Conservation (phyloP, 139 green algal genomes). For the Medakamo hakoo region DNA sequence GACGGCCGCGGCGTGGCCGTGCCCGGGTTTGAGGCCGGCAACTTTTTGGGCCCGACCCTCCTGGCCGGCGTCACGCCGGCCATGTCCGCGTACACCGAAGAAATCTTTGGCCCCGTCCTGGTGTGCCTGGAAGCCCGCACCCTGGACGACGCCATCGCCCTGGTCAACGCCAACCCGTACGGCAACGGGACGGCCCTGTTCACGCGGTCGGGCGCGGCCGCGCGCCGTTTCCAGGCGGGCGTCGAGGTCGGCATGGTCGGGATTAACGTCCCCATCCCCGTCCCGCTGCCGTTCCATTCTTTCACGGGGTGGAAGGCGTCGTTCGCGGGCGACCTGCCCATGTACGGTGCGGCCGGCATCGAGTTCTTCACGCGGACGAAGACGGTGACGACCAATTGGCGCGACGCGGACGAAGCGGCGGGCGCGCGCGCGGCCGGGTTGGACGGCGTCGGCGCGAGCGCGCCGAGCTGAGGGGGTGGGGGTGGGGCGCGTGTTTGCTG, state of each 20-base stretch:
- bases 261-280: conserved; percentile 93
- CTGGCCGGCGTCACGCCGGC: conserved; percentile 50
- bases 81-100: conserved; percentile 82
- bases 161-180: conserved; percentile 81
- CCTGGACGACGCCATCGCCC: conserved; percentile 68
- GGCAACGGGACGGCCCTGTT: conserved; percentile 93
- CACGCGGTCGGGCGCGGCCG: conserved; percentile 60
- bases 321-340: conserved; percentile 78
- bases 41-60: conserved; percentile 88
- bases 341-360: conserved; percentile 74
- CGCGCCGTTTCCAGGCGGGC: conserved; percentile 48
- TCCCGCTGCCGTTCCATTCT: conserved; percentile 89
- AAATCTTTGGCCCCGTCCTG: conserved; percentile 92
- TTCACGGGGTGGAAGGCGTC: conserved; percentile 88
- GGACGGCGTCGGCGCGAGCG: conserved; percentile 29
- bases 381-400: conserved; percentile 83
- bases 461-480: too few relatives aligned
- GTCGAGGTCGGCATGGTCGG: conserved; percentile 64
- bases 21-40: conserved; percentile 55
- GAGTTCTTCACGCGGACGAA: conserved; percentile 92
- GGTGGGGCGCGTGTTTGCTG: too few relatives aligned
- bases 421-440: conserved; percentile 29
- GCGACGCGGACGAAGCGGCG: conserved; percentile 12
- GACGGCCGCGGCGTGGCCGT: conserved; percentile 58
- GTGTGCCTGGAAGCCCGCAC: conserved; percentile 51